Base-by-base conservation (phyloP, 2,329 filamentous ascomycete species). In the Xenoacremonium recifei region DNA sequence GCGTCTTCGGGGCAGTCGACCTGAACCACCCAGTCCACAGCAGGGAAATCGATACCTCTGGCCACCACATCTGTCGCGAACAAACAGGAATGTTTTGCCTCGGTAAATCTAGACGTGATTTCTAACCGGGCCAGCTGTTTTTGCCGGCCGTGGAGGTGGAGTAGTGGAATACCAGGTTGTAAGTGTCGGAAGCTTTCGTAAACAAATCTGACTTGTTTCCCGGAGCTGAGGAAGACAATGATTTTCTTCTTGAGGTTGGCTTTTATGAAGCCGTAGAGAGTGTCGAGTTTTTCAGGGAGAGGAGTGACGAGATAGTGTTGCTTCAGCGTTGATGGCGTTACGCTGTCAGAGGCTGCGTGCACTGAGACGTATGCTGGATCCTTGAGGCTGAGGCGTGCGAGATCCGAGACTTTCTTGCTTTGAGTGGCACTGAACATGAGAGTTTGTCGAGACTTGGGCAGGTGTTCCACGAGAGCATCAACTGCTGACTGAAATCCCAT, bases 1-100 rank as follows among this genome's bases (percentile, higher is more conserved):
- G 88, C 87, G 63, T 99, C 92, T 65, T 99, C 93, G 0, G 93
- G 93, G 53, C 89, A 95, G 64, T 99, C 93, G n/a, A 89, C 78
- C 62, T 99, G 93, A n/a, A 99, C 89, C 5, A 99, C 93, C 87
- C 93, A 99, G 64, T 99, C 93, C 0, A 99, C 93, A 3, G 90
- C 85, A 0, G 93, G 93, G 61, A 99, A 97, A 64, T 99, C 93
- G 11, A 99, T 79, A 50, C 93, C 93, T 64, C 93, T 80, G 0
- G 93, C 93, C 4, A 95, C 90, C 5, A 99, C 89, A 61, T 99
- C 93, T 0, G 93, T 99, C 2, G 93, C 89, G 62, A 99, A 96
- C 0, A 99, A 76, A 60, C 93, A 96, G 1, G 89, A 85, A 42
- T 88, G 77, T 59, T 93, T 89, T 2, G 91, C 81, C 1, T 83